Evolutionary conservation across 2,329 filamentous ascomycete genomes (phyloP), one percentile per base, ranked within the genome.

Genomic region (Hypomyces perniciosus): DNA sequence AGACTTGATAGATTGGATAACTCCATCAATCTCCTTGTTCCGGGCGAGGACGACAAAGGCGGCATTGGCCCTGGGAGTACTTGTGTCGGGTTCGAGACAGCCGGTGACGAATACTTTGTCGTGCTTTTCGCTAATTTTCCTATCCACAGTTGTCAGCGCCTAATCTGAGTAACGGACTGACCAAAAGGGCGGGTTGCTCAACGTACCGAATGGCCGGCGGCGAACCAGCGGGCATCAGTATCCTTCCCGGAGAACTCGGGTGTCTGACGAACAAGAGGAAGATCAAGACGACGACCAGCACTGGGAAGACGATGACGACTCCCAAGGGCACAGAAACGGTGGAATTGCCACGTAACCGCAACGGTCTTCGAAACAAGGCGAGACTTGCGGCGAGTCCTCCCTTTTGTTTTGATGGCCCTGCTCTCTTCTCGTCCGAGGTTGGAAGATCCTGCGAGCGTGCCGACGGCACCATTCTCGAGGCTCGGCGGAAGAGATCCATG

Each of bases 71-170:
- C 90, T 83, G 39, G 90, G 89, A 55, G 84, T 78, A 58, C 81
- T 83, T 33, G 84, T 87, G 62, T 95, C 86, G 44, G 87, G 85
- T 59, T 91, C 84, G 62, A 89, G 79, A 68, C 93, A 99, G 58
- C 93, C 93, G 35, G 84, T 88, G 46, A 90, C 87, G 63, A 99
- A 99, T 46, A 96, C 90, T 71, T 95, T 96, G 72, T 99, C 93
- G 71, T 97, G 83, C 63, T 95, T 88, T 72, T 97, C 93, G 72
- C 87, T 96, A 62, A 99, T 99, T 82, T 90, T 92, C 61, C 91
- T 96, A 65, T 62, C 58, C 35, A 12, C 20, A 66, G 56, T 45
- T 4, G 28, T 31, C 8, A 31, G 13, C 5, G 2, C 5, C 20
- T 8, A 34, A 28, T 4, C 30, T 26, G 45, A n/a, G 26, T 12